Evolutionary conservation across 495 filamentous ascomycete genomes (phyloP).

Genomic region (Xylaria cubensis): DNA sequence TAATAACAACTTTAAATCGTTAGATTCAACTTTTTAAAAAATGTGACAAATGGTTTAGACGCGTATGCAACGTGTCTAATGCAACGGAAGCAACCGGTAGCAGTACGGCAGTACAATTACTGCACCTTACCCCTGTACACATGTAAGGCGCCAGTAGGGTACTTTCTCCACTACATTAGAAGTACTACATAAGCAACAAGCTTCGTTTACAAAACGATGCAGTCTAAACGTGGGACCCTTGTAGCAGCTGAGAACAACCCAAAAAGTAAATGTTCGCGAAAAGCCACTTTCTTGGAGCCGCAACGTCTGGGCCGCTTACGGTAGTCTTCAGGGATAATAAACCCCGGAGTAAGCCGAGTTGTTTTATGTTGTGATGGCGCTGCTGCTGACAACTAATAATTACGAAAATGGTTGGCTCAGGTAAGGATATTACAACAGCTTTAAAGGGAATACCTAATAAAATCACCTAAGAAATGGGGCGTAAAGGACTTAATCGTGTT

Average conservation of each 20-base stretch:
- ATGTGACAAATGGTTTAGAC: not conserved
- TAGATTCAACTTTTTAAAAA: not conserved
- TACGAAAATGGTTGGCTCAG: not conserved
- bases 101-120: too few species aligned
- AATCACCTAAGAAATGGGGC: not conserved
- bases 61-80: not conserved
- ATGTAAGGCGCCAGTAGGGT: too few species aligned
- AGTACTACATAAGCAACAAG: too few species aligned
- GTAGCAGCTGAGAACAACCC: not conserved
- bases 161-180: too few species aligned
- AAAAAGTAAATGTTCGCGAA: not conserved
- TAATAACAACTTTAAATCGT: not conserved
- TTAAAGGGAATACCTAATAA: not conserved
- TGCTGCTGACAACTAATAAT: not conserved
- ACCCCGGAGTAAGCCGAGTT: not conserved
- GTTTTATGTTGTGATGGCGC: not conserved
- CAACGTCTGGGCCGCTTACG: not conserved
- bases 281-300: not conserved
- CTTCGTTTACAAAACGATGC: not conserved
- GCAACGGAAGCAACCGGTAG: too few species aligned
- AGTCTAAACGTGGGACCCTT: constrained; percentile 3
- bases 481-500: not conserved
- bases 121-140: too few species aligned
- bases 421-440: not conserved
- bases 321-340: not conserved